A percentile compares a stretch with the other conserved stretches of the same genome.
phyloP scores from a whole-genome alignment of 176 grass and related monocot species.

The Saccharum spontaneum region DNA sequence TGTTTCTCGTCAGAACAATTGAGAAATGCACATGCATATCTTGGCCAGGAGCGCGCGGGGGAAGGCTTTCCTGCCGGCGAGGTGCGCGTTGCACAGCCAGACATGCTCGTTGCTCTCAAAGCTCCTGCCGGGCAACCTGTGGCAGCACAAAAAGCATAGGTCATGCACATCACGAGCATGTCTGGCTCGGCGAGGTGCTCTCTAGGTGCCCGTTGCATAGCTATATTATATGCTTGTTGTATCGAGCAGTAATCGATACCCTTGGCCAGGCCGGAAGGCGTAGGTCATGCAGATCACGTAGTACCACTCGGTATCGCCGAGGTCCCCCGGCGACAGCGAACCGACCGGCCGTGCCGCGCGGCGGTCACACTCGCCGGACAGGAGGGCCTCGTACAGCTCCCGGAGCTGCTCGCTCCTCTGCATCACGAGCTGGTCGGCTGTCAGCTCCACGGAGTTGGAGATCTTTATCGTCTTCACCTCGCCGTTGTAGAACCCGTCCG shows the following conservation, averaged over 20 bases:
- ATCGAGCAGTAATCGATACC: conserved; percentile 29
- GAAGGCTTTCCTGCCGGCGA: conserved; percentile 51
- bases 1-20: no score
- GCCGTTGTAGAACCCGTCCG: conserved; percentile 87
- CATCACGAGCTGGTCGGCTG: conserved; percentile 55
- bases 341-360: conserved; percentile 53
- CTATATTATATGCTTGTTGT: no score
- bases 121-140: conserved; percentile 70
- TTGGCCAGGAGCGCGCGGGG: conserved; percentile 72
- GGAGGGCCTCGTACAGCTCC: conserved; percentile 75
- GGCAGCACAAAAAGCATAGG: no score
- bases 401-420: conserved; percentile 77
- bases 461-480: conserved; percentile 89
- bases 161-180: no score
- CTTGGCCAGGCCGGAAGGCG: conserved; percentile 64
- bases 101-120: conserved; percentile 50
- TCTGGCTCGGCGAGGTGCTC: no score
- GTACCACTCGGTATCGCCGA: conserved; percentile 84
- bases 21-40: conserved; percentile 6
- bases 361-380: conserved; percentile 58
- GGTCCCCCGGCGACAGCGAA: conserved; percentile 77
- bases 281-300: conserved; percentile 96
- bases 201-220: no score
- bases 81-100: conserved; percentile 74
- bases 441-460: conserved; percentile 49